Evolutionary conservation across 2,329 filamentous ascomycete genomes (phyloP).

Genomic region (Didymella keratinophila): DNA sequence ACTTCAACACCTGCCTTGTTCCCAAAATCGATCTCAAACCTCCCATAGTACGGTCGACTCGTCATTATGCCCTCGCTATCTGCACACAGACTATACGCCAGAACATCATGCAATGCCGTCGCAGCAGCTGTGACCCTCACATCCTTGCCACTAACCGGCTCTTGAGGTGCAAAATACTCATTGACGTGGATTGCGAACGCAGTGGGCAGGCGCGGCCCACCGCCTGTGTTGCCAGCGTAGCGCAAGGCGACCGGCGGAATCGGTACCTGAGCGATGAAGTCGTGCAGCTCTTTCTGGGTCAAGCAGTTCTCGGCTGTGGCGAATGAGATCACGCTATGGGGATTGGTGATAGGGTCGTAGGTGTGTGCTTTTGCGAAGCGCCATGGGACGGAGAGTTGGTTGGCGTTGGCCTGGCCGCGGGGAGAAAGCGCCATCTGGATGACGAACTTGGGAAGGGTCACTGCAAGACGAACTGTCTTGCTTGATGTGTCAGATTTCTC

Average conservation of each 20-base stretch:
- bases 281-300: slow-evolving; percentile 56
- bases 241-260: neutral
- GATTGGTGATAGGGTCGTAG: slow-evolving; percentile 54
- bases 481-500: neutral
- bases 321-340: slow-evolving; percentile 58
- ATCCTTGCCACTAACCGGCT: slow-evolving; percentile 46
- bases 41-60: slow-evolving; percentile 57
- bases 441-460: neutral
- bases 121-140: slow-evolving; percentile 53
- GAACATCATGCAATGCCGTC: slow-evolving; percentile 54
- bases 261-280: neutral
- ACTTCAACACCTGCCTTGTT: slow-evolving; percentile 47
- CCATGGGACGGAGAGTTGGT: slow-evolving; percentile 25
- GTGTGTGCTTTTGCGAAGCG: slow-evolving; percentile 19
- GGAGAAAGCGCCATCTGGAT: slow-evolving; percentile 13
- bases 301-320: slow-evolving; percentile 63
- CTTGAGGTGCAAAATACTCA: slow-evolving; percentile 2
- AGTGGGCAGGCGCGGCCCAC: neutral
- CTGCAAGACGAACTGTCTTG: neutral
- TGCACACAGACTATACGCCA: slow-evolving; percentile 55
- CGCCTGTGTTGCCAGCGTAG: slow-evolving; percentile 3
- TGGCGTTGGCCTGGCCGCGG: slow-evolving; percentile 22
- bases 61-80: slow-evolving; percentile 58
- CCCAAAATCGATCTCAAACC: slow-evolving; percentile 60
- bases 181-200: slow-evolving; percentile 7